phyloP scores from a whole-genome alignment of 768 basidiomycete genomes.

The Sporobolomyces pararoseus region DNA sequence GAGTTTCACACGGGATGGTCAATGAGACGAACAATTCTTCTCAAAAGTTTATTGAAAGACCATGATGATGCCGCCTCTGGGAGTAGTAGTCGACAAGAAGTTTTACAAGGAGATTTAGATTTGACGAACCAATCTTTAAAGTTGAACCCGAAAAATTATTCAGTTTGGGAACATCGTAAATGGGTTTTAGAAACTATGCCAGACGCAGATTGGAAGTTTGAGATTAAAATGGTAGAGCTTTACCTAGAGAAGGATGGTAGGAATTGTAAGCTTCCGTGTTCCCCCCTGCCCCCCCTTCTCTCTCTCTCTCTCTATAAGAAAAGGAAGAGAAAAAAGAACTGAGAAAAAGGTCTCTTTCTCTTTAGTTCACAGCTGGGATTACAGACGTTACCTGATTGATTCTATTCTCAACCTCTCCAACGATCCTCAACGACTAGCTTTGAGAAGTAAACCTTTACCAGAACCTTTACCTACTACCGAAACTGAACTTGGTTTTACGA shows the following conservation, averaged over 20 bases:
- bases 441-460: constrained; percentile 47
- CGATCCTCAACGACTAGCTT: not conserved
- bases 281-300: not conserved
- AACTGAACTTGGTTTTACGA: constrained; percentile 80
- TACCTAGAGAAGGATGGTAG: constrained; percentile 86
- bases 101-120: constrained; percentile 68
- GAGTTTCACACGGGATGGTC: constrained; percentile 98
- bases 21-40: constrained; percentile 75
- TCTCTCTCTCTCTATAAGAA: not conserved
- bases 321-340: too few relatives aligned
- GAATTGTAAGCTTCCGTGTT: constrained; percentile 65
- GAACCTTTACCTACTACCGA: constrained; percentile 50
- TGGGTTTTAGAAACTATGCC: constrained; percentile 93
- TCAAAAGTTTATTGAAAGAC: constrained; percentile 58
- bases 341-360: too few relatives aligned
- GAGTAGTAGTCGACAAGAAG: constrained; percentile 57
- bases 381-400: constrained; percentile 77
- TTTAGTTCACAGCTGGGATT: constrained; percentile 90
- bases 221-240: constrained; percentile 81
- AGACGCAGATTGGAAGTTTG: constrained; percentile 71
- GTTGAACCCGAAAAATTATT: constrained; percentile 88
- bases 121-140: constrained; percentile 78
- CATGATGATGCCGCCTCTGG: too few relatives aligned
- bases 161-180: constrained; percentile 96
- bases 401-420: constrained; percentile 56